Evolutionary conservation across 2,329 filamentous ascomycete genomes (phyloP).

Genomic region (Fusarium torulosum): DNA sequence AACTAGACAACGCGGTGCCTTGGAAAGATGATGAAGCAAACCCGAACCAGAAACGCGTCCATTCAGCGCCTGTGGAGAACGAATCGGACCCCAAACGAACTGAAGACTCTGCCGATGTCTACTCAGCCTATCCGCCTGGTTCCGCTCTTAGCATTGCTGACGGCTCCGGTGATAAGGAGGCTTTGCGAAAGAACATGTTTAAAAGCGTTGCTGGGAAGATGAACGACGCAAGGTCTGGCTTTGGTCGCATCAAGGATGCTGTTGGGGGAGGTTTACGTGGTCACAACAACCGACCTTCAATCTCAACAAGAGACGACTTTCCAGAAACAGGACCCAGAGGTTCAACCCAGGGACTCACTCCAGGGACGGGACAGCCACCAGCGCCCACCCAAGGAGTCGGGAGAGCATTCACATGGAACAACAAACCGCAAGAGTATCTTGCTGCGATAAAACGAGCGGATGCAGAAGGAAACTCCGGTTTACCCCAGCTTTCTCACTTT

Average conservation of each 20-base stretch:
- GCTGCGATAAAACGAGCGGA: constrained; percentile 56
- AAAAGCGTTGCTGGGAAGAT: constrained; percentile 84
- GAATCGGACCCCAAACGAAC: constrained; percentile 59
- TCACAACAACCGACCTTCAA: constrained; percentile 65
- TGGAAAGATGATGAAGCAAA: constrained; percentile 63
- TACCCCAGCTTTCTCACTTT: constrained; percentile 45
- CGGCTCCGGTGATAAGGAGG: constrained; percentile 65
- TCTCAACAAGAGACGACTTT: constrained; percentile 64
- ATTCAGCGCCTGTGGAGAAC: constrained; percentile 66
- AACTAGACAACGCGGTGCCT: constrained; percentile 63
- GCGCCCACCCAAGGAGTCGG: constrained; percentile 53
- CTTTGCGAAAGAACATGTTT: constrained; percentile 75
- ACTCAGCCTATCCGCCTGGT: constrained; percentile 58
- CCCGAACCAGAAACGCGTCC: constrained; percentile 62
- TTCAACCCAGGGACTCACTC: constrained; percentile 26
- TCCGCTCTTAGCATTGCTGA: constrained; percentile 63
- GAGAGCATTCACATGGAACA: constrained; percentile 73
- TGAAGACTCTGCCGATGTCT: constrained; percentile 61
- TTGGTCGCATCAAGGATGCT: constrained; percentile 87
- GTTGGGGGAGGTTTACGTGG: constrained; percentile 73
- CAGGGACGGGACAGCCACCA: constrained; percentile 53
- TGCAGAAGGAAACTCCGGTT: constrained; percentile 44
- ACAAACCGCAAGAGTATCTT: constrained; percentile 71
- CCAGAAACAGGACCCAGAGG: constrained; percentile 50
- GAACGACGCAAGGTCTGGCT: constrained; percentile 83